Base-by-base conservation (phyloP, 208 protist species). In the Cochliopodium minus region DNA sequence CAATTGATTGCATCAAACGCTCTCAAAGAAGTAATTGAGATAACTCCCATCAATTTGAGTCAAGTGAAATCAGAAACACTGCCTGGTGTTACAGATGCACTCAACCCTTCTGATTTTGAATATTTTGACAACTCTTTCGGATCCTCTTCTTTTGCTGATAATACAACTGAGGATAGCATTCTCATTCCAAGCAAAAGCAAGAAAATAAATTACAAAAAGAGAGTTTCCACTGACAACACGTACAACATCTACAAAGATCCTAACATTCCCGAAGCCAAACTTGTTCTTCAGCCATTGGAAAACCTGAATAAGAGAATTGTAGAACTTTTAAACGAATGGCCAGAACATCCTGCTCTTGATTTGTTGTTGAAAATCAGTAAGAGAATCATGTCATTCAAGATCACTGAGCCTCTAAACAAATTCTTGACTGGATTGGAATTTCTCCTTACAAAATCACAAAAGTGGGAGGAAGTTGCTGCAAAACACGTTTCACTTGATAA, bases 381-480 rank as follows among this genome's bases (percentile, higher is more conserved):
- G 26, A 23, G 17, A n/a, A 50, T 64, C n/a, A 4, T 64, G 0
- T 11, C 30, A 17, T 22, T 36, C 9, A 13, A 7, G 9, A 23
- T 55, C 17, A 29, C 22, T 20, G 22, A 3, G 29, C 59, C 59
- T n/a, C 9, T 64, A 15, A 51, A 40, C 13, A 61, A 55, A 15
- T n/a, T 55, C 28, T 7, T 55, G 3, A 55, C 34, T 42, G 92
- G 90, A 25, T 78, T 90, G 28, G 92, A 97, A 77, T 59, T 96
- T 39, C 67, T 97, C 11, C 62, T 95, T 36, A 64, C 76, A 20
- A 81, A 92, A 58, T 82, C 79, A 60, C 81, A 92, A 60, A 87
- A 95, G 58, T 97, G 90, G 90, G 88, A 97, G 63, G 70, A 82
- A 57, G 90, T 88, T 71, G 86, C 89, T 0, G 73, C 76, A 3